Base-by-base conservation (phyloP, 805 yeast genomes). In the Lipomyces oligophaga region DNA sequence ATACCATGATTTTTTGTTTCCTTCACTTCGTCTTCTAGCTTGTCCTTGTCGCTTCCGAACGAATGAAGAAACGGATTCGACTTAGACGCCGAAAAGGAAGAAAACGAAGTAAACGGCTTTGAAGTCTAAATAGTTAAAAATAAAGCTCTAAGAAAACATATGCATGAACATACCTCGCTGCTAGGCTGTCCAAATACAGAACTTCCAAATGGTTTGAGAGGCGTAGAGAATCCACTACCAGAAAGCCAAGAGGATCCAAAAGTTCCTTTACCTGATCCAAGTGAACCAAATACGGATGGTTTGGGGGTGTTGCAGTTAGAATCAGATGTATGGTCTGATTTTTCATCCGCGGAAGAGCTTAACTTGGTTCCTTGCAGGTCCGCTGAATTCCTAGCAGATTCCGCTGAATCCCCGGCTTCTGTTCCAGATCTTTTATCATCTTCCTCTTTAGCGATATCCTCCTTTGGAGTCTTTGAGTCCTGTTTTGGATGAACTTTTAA, bases 11-110 rank as follows among this genome's bases (percentile, higher is more conserved):
- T 58, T 34, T 16, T 36, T 21, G 41, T 34, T 7, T 37, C 47
- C 3, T 57, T 51, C 16, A 46, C 48, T 38, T 57, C 56, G 31
- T 46, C 44, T 21, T 48, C 54, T 15, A 58, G 60, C 7, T 54
- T 53, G 30, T 55, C 58, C 11, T 58, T 43, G 8, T 52, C 54
- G 41, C 55, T 55, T 27, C 56, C 27, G 15, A 30, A 45, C 7
- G 41, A 47, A 11, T 36, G 30, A 16, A 49, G 25, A 20, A 51
- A 51, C 11, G 55, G 53, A 41, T 48, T 51, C 6, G 42, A 43
- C n/a, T n/a, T n/a, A n/a, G n/a, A n/a, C n/a, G n/a, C n/a, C n/a
- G n/a, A n/a, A n/a, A n/a, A n/a, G 8, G 41, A 42, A 5, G 36
- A 7, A 22, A 43, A 43, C 11, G 47, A 43, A 4, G 45, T 35